Conservation (phyloP, 352 stramenopile genomes). For the Globisporangium okanoganense region DNA sequence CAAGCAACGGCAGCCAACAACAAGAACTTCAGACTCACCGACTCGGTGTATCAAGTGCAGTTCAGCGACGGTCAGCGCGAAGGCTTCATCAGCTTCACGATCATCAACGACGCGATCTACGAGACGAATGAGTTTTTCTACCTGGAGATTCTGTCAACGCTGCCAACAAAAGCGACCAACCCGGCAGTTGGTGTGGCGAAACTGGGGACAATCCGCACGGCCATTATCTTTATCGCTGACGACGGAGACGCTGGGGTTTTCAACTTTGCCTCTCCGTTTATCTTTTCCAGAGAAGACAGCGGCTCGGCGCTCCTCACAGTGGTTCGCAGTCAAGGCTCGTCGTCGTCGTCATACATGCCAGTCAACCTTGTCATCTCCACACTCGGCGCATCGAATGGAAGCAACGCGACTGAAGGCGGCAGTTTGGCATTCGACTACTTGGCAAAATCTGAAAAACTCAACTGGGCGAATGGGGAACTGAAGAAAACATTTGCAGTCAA, state of each 20-base stretch:
- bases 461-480: conserved; percentile 48
- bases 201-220: conserved; percentile 25
- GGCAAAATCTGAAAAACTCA: conserved; percentile 38
- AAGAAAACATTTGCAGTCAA: conserved; percentile 56
- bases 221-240: conserved; percentile 50
- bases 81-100: conserved; percentile 37
- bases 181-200: conserved; percentile 29
- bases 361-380: conserved; percentile 52
- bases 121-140: conserved; percentile 68
- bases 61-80: conserved; percentile 49
- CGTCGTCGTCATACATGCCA: conserved; percentile 55
- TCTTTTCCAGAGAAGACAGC: conserved; percentile 68
- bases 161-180: conserved; percentile 29
- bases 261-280: conserved; percentile 44
- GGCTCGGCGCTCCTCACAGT: conserved; percentile 54
- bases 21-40: conserved; percentile 53
- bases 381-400: conserved; percentile 27
- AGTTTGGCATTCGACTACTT: conserved; percentile 69
- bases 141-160: conserved; percentile 36
- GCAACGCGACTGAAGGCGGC: conserved; percentile 59
- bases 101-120: conserved; percentile 61
- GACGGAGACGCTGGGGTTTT: conserved; percentile 62
- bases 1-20: conserved; percentile 52
- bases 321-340: conserved; percentile 39
- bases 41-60: conserved; percentile 33